These are phyloP conservation scores for sunflower (Helianthus annuus) DNA, from an alignment of 129 eudicot species.

Conservation along the genomic window DNA sequence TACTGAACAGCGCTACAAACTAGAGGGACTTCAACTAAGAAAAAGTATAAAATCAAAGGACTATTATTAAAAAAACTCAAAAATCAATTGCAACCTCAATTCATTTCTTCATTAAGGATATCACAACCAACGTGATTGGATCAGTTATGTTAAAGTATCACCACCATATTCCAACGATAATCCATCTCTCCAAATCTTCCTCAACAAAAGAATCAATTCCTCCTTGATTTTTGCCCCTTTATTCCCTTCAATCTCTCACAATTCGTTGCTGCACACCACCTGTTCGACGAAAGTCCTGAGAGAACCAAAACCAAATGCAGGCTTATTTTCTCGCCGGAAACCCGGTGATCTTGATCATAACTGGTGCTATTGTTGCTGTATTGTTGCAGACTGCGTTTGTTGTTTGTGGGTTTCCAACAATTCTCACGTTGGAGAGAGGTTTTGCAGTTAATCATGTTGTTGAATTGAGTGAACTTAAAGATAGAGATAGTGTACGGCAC, in stretches of 20 bases:
- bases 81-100: slow-evolving; percentile 1
- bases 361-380: slow-evolving; percentile 30
- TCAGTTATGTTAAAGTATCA: neutral
- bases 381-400: slow-evolving; percentile 38
- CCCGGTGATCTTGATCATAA: slow-evolving; percentile 30
- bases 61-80: neutral
- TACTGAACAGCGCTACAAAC: neutral
- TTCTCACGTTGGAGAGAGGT: slow-evolving; percentile 66
- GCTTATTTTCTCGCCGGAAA: slow-evolving; percentile 29
- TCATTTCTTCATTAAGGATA: neutral
- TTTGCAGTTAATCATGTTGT: slow-evolving; percentile 56
- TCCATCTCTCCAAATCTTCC: slow-evolving; percentile 13
- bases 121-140: neutral
- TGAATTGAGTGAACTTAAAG: slow-evolving; percentile 70
- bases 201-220: slow-evolving; percentile 29
- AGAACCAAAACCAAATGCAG: slow-evolving; percentile 42
- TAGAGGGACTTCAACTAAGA: neutral
- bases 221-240: slow-evolving; percentile 23
- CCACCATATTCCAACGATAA: slow-evolving; percentile 3
- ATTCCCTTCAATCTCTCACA: slow-evolving; percentile 8
- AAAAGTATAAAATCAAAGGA: neutral
- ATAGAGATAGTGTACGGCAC: slow-evolving; percentile 66
- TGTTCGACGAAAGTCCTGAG: slow-evolving; percentile 27
- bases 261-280: slow-evolving; percentile 23
- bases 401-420: slow-evolving; percentile 48